A percentile compares a stretch with the other conserved stretches of the same genome.
These are phyloP conservation scores for Leccinum subfulvum DNA, from an alignment of 1,284 basidiomycete genomes.

Conservation along the genomic window DNA sequence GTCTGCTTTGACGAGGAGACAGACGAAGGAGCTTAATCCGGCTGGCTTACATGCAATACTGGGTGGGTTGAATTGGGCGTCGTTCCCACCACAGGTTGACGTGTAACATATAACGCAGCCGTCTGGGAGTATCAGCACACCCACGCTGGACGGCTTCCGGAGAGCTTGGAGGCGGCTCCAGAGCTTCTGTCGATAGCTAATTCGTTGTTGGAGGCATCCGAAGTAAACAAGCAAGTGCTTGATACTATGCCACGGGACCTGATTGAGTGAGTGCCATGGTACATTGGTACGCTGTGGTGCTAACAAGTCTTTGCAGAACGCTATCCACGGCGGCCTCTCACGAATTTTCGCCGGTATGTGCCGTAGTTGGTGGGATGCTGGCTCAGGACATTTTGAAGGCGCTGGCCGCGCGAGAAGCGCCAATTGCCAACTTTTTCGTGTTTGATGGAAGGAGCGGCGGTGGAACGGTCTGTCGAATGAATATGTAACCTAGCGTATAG, in stretches of 20 bases:
- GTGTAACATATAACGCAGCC: conserved; percentile 44
- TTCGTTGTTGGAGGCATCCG: conserved; percentile 56
- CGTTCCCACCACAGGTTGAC: conserved; percentile 15
- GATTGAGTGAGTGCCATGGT: conserved; percentile 47
- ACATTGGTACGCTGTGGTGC: conserved; percentile 4
- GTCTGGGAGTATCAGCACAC: conserved; percentile 80
- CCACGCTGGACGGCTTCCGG: conserved; percentile 59
- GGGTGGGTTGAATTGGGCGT: conserved; percentile 46
- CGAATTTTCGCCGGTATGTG: conserved; percentile 88
- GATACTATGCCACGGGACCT: conserved; percentile 53
- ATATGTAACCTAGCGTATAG: conserved; percentile 35
- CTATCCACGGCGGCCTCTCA: conserved; percentile 70
- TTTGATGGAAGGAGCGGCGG: conserved; percentile 82
- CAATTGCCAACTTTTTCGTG: conserved; percentile 90
- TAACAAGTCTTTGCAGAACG: conserved; percentile 41
- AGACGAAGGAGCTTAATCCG: conserved; percentile 80
- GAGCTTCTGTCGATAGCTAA: conserved; percentile 66
- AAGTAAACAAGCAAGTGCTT: conserved; percentile 70
- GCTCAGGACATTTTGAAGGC: conserved; percentile 95
- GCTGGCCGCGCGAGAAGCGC: conserved; percentile 85
- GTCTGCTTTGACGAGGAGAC: conserved; percentile 64
- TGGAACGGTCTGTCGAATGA: conserved; percentile 62
- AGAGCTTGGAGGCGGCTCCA: conserved; percentile 44
- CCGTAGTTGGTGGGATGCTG: conserved; percentile 90
- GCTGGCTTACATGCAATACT: conserved; percentile 69